Base-by-base conservation (phyloP, 192 early-diverging fungal genomes). In the Phycomyces nitens region DNA sequence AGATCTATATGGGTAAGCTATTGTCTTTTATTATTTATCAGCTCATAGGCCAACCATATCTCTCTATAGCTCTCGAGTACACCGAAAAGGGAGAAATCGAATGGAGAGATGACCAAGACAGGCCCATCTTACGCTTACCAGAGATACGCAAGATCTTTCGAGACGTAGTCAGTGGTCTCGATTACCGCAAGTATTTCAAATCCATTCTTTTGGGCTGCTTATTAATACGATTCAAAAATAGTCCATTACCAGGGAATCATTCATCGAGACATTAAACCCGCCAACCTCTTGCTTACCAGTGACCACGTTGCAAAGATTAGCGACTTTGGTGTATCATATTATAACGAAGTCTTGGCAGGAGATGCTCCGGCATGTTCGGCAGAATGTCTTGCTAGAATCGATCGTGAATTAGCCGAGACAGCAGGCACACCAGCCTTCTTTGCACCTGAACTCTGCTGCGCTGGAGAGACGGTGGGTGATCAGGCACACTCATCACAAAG, bases 221-320 rank as follows among this genome's bases (percentile, higher is more conserved):
- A 21, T 8, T 56, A 14, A 50, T 55, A 40, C 23, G 39, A 2
- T 53, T 20, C 26, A 20, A 14, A 22, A 24, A 5, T 56, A 93
- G 90, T 98, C 56, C 95, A 98, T 71, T 90, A 90, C 58, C 93
- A 91, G 57, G 95, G 97, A 11, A 93, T 99, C 42, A 89, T 99
- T 52, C 97, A 99, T 65, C 86, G 96, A 24, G 97, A 99, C 65
- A 93, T 99, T 70, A 99, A 99, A 80, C 96, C 97, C 0, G 95
- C 96, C 42, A 99, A 99, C 70, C 77, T 99, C 26, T 78, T 99
- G 18, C 77, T 89, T 62, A 88, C 84, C 2, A 82, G 77, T 41
- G 89, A 89, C 40, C 78, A 85, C 8, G 76, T 84, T 1, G 94
- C 95, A 29, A 99, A 99, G 70, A 96, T 99, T 20, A 92, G 92